Conservation (phyloP, 345 rosid species). For the Ceriops zippeliana region DNA sequence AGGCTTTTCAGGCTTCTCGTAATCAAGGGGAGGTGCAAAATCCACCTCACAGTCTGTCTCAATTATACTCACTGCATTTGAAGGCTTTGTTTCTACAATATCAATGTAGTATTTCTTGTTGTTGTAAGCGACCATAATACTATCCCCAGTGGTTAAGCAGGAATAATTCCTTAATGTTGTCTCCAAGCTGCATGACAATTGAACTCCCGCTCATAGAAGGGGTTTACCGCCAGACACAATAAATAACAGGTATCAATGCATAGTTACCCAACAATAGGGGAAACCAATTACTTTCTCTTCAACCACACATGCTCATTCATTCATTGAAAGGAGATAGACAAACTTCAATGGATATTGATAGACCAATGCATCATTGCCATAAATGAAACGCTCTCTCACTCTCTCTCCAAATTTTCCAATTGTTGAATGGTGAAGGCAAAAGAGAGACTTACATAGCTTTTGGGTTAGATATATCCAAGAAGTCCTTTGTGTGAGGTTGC, state of each 20-base stretch:
- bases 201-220: not conserved
- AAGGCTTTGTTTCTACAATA: conserved; percentile 87
- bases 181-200: conserved; percentile 67
- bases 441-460: conserved; percentile 83
- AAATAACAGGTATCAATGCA: not conserved
- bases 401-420: no score
- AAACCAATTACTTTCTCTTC: no score
- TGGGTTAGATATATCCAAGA: conserved; percentile 93
- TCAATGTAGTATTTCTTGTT: conserved; percentile 95
- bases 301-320: no score
- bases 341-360: no score
- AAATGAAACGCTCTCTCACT: no score
- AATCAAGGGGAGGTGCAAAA: conserved; percentile 96
- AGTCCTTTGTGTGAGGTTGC: conserved; percentile 95
- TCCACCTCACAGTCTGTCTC: conserved; percentile 99
- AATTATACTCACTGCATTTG: conserved; percentile 85
- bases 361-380: no score
- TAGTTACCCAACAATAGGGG: not conserved
- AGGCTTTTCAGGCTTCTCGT: conserved; percentile 89
- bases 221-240: no score
- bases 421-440: not conserved
- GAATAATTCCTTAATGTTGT: conserved; percentile 93
- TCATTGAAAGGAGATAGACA: no score
- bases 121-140: conserved; percentile 98
- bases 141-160: conserved; percentile 93